phyloP scores from a whole-genome alignment of 805 yeast genomes.

The Nakazawaea siamensis region DNA sequence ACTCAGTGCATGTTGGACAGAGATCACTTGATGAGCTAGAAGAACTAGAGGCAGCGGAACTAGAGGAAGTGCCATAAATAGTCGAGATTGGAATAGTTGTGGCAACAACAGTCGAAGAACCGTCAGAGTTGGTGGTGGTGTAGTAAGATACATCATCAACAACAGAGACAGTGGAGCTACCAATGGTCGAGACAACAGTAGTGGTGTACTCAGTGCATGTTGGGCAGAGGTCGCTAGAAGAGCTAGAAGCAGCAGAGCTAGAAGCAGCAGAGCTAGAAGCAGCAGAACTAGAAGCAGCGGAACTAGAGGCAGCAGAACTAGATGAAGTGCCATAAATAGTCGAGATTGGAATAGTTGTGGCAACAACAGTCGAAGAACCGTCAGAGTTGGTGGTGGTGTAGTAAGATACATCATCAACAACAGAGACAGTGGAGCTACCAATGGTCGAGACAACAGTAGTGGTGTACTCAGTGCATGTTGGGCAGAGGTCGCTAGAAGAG shows the following conservation, averaged over 20 bases:
- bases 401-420: constrained; percentile 1
- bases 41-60: too few species aligned
- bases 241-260: neutral
- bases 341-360: neutral
- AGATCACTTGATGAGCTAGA: too few species aligned
- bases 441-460: neutral
- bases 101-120: neutral
- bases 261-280: neutral
- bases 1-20: constrained; percentile 1
- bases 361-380: neutral
- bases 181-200: neutral
- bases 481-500: too few species aligned
- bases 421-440: neutral
- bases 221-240: neutral
- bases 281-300: neutral
- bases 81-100: constrained; percentile 1
- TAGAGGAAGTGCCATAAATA: too few species aligned
- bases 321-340: neutral
- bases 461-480: too few species aligned
- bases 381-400: neutral
- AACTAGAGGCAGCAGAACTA: neutral
- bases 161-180: neutral
- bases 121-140: neutral
- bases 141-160: constrained; percentile 3
- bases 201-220: neutral